Conservation (phyloP, 1,284 basidiomycete genomes). For the Pterulicium gracile region DNA sequence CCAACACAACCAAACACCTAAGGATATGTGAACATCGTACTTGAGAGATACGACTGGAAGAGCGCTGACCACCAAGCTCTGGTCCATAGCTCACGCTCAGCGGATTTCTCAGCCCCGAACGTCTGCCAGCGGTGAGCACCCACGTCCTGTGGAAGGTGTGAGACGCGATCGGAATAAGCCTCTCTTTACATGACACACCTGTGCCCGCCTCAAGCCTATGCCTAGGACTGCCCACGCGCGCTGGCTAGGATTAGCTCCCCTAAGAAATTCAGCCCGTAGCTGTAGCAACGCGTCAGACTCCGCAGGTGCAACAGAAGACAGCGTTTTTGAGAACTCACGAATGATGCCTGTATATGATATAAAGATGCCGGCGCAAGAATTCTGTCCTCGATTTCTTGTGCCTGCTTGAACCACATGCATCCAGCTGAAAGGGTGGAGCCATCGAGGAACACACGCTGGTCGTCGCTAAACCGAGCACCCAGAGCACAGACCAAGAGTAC, state of each 20-base stretch:
- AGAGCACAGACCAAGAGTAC: conserved; percentile 69
- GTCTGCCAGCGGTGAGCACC: too few species aligned
- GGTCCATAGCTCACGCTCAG: too few species aligned
- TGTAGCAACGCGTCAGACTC: too few species aligned
- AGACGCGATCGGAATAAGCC: neutral
- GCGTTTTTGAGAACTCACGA: conserved; percentile 15
- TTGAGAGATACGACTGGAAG: neutral
- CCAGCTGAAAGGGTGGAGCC: conserved; percentile 41
- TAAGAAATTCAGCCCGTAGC: neutral
- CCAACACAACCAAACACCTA: too few species aligned
- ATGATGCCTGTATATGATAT: conserved; percentile 59
- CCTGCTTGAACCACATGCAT: conserved; percentile 66
- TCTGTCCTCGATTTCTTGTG: conserved; percentile 45
- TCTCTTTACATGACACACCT: neutral
- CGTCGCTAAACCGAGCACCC: conserved; percentile 59
- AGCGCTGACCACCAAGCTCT: too few species aligned
- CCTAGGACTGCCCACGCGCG: neutral
- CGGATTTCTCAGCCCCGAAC: too few species aligned
- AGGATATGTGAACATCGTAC: neutral
- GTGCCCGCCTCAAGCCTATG: neutral
- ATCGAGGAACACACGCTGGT: conserved; percentile 43
- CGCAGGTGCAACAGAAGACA: neutral
- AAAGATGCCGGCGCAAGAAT: conserved; percentile 49
- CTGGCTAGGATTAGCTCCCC: neutral
- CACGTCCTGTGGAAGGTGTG: too few species aligned